Evolutionary conservation across 1,284 basidiomycete genomes (phyloP), one percentile per base, ranked within the genome.

Genomic region (Austropuccinia psidii): DNA sequence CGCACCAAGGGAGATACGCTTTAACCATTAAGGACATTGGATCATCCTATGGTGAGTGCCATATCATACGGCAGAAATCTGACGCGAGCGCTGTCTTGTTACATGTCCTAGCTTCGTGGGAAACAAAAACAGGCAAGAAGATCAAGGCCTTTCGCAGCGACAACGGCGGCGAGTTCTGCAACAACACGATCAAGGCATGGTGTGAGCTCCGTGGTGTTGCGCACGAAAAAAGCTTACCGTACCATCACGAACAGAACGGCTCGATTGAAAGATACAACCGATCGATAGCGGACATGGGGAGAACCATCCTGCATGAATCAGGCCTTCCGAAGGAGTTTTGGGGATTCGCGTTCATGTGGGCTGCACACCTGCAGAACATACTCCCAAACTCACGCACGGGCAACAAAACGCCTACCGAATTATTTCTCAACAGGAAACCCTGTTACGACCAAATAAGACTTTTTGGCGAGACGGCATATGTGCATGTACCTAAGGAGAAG

Each of bases 171-270:
- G 58, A 61, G 8, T 61, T 61, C 27, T 19, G 35, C 11, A 61
- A 61, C 58, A 41, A 45, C 4, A 4, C 1, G n/a, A 13, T 62
- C n/a, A n/a, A 11, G 2, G 4, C n/a, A 27, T 27, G 5, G 41
- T 62, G 27, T 15, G 41, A 1, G n/a, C 6, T 9, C 2, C 4
- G 33, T 4, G 60, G 60, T 5, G 47, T 62, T 4, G 19, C 19
- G 17, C 39, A 4, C 27, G 27, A 62, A n/a, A 3, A 45, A 17
- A 6, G 24, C 60, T 17, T 62, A 1, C 49, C 64, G 4, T 66
- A 66, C 21, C 35, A 52, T 24, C 64, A 66, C n/a, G 45, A 66
- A 15, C 64, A 66, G 29, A 66, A 66, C n/a, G 33, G 64, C 1
- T 4, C 29, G 4, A 54, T 66, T n/a, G n/a, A n/a, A n/a, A n/a